Base-by-base conservation (phyloP, 176 grass and related monocot genomes). In the Ananas comosus region DNA sequence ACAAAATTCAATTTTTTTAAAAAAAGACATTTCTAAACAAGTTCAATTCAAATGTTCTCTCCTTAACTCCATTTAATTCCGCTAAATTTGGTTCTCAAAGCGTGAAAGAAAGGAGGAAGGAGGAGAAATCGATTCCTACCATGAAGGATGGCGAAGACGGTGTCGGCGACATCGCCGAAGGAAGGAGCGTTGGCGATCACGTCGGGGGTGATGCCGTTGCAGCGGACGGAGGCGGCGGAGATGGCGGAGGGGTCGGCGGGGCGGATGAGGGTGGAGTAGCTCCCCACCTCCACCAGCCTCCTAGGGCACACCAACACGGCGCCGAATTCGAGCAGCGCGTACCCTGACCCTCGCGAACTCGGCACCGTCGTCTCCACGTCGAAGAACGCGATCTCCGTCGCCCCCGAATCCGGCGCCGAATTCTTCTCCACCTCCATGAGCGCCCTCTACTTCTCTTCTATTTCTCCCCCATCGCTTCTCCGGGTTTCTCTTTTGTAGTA, bases 341-440 rank as follows among this genome's bases (percentile, higher is more conserved):
- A 86, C 48, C 87, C 78, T 74, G 83, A 83, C 0, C 83, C 78
- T 0, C 64, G 53, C 1, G 86, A 81, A 61, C 77, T 67, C 76
- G 94, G 94, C 59, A 93, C 79, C 2, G 94, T 87, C 11, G 89
- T 97, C 87, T 97, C 89, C 50, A 91, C 71, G 82, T 92, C 89
- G 72, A 97, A 97, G 84, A 97, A 97, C n/a, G 94, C 94, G 67
- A 97, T 97, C 89, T 93, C 84, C 3, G 83, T 47, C 0, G 81
- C 83, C 6, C 79, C 61, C 0, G 22, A 53, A 47, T 7, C 73
- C 48, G 81, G 58, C 24, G 64, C 54, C 69, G 54, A 19, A 2
- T 19, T 10, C 54, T 19, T 59, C 54, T 59, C 54, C 54, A 17
- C 19, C 54, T 59, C 54, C 54, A 19, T 59, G 7, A 17, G n/a